Base-by-base conservation (phyloP, 192 early-diverging fungal genomes). In the Polychytrium aggregatum region DNA sequence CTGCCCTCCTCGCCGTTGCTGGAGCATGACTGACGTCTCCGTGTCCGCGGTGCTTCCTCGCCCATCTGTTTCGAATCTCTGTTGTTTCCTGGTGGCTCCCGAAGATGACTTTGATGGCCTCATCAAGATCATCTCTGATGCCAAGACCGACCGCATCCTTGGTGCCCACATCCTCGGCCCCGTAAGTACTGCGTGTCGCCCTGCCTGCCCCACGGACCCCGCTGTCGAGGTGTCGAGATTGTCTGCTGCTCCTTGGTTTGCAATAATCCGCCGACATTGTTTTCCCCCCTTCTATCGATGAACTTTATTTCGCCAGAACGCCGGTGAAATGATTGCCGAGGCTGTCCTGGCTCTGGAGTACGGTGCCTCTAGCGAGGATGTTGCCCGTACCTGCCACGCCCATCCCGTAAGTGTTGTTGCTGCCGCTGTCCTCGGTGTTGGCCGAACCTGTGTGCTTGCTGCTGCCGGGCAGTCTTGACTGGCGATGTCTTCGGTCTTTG, bases 261-360 rank as follows among this genome's bases (percentile, higher is more conserved):
- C 31, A 8, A 11, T 8, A 4, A 11, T 8, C 31, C 31, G 4
- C 6, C 31, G 31, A 4, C 31, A 11, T 11, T 33, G 6, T 33
- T 11, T 33, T 33, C 6, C 11, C 31, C 6, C 31, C 11, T n/a
- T n/a, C n/a, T n/a, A n/a, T n/a, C n/a, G n/a, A n/a, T n/a, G n/a
- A n/a, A n/a, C n/a, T n/a, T n/a, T n/a, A n/a, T n/a, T n/a, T n/a
- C 11, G 31, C 9, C 30, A 68, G 58, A 91, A 90, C 68, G 95
- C 95, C 50, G 95, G 95, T 62, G 95, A 98, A 68, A 91, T 98
- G 91, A 94, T 98, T 64, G 89, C 88, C 50, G 95, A 98, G 75
- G 92, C 88, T 48, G 89, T 85, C 41, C 70, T 98, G 37, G 95
- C 92, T 46, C 84, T 98, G 74, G 94, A 98, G 68, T 98, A 98